Evolutionary conservation across 2,329 filamentous ascomycete genomes (phyloP).

Genomic region (Allantophomopsis lycopodina): DNA sequence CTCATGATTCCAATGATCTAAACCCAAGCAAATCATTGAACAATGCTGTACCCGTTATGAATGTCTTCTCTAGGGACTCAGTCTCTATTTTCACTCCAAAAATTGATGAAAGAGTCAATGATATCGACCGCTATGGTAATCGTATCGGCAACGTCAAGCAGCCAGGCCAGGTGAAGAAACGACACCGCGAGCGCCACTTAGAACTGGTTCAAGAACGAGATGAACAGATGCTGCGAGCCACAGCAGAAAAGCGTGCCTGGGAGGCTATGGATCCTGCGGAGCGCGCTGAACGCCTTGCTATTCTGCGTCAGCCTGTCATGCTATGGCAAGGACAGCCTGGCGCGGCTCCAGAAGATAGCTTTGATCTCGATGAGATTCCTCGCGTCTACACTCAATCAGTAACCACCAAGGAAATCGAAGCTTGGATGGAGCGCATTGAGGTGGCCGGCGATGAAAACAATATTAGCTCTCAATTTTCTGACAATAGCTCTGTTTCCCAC

Average conservation of each 20-base stretch:
- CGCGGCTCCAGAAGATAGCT: neutral
- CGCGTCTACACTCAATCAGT: neutral
- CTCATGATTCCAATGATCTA: neutral
- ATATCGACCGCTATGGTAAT: slow-evolving; percentile 1
- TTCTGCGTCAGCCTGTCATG: neutral
- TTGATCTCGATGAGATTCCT: slow-evolving; percentile 1
- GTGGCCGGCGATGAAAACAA: no score
- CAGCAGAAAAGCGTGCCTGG: slow-evolving; percentile 1
- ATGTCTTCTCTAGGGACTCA: neutral
- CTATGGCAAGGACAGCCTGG: neutral
- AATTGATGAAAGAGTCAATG: neutral
- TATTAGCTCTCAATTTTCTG: no score
- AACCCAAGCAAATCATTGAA: neutral
- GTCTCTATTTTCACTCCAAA: neutral
- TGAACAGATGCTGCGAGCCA: slow-evolving; percentile 2
- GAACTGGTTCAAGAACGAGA: slow-evolving; percentile 1
- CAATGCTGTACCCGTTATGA: neutral
- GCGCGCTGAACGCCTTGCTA: slow-evolving; percentile 1
- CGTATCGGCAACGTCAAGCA: slow-evolving; percentile 1
- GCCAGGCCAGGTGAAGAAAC: slow-evolving; percentile 1
- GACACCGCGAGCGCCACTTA: neutral
- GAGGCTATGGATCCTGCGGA: slow-evolving; percentile 1
- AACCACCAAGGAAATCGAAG: neutral
- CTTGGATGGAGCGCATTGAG: neutral
- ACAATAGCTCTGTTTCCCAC: no score